Evolutionary conservation across 1,139 yeast species (phyloP).

Genomic region (Pichia sp.): DNA sequence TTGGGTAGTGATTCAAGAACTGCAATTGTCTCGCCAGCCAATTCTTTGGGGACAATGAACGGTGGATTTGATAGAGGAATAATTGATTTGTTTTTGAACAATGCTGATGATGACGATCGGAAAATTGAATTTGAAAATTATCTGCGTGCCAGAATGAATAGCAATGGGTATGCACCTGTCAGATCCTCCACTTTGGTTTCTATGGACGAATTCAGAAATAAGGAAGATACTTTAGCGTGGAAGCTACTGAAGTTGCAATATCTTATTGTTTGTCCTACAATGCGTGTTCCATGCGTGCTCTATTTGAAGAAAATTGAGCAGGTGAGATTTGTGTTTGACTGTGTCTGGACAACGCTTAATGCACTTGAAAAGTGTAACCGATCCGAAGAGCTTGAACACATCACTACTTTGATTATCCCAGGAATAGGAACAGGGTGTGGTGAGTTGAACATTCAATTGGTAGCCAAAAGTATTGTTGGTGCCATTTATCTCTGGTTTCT

Average conservation of each 20-base stretch:
- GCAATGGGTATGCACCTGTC: slow-evolving; percentile 29
- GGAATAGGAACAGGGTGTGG: slow-evolving; percentile 48
- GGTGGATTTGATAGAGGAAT: slow-evolving; percentile 45
- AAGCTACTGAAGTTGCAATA: slow-evolving; percentile 22
- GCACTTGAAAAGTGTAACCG: slow-evolving; percentile 20
- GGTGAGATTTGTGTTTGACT: slow-evolving; percentile 32
- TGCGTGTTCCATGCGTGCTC: slow-evolving; percentile 32
- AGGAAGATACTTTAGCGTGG: slow-evolving; percentile 22
- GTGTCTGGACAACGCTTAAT: slow-evolving; percentile 35
- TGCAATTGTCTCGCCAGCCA: slow-evolving; percentile 44
- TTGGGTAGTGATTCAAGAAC: slow-evolving; percentile 5
- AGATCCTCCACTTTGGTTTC: slow-evolving; percentile 25
- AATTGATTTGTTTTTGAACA: slow-evolving; percentile 25
- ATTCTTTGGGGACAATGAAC: slow-evolving; percentile 40
- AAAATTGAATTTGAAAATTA: slow-evolving; percentile 13
- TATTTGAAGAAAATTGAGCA: slow-evolving; percentile 8
- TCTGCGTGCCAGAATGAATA: slow-evolving; percentile 2
- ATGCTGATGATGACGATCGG: slow-evolving; percentile 18
- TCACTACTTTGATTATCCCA: slow-evolving; percentile 33
- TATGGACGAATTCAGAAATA: slow-evolving; percentile 14
- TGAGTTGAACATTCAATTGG: slow-evolving; percentile 30
- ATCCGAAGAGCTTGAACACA: slow-evolving; percentile 9
- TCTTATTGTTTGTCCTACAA: slow-evolving; percentile 40
- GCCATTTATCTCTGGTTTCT: slow-evolving; percentile 21
- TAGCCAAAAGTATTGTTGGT: slow-evolving; percentile 28